Conservation (phyloP, 352 stramenopile species). For the Globisporangium canariense region DNA sequence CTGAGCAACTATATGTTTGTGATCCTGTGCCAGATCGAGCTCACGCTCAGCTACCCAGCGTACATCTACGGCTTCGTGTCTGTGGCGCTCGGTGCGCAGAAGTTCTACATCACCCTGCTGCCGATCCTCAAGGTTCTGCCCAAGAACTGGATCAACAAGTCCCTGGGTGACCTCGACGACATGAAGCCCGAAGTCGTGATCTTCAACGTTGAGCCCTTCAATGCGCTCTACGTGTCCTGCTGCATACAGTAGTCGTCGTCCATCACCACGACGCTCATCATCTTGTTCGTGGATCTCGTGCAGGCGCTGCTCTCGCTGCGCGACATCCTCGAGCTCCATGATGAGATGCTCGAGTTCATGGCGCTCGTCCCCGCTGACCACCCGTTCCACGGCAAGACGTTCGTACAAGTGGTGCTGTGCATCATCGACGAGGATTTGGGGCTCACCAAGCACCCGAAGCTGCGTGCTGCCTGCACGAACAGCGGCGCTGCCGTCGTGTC, state of each 20-base stretch:
- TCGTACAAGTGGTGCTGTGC: no score
- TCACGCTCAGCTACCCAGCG: slow-evolving; percentile 40
- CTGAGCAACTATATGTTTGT: slow-evolving; percentile 26
- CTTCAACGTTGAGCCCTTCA: slow-evolving; percentile 54
- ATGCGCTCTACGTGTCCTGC: slow-evolving; percentile 41
- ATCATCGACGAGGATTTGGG: no score
- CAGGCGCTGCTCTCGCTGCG: no score
- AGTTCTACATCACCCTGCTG: slow-evolving; percentile 28
- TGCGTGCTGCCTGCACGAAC: no score
- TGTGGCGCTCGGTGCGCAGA: slow-evolving; percentile 22
- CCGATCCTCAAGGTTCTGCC: slow-evolving; percentile 34
- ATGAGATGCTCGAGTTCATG: no score
- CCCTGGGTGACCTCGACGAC: slow-evolving; percentile 22
- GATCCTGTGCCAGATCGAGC: slow-evolving; percentile 27
- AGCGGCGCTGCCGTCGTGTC: no score
- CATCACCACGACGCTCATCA: slow-evolving; percentile 13
- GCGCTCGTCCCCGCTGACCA: no score
- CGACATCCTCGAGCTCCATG: no score
- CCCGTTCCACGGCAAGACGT: no score
- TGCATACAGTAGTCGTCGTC: slow-evolving; percentile 33
- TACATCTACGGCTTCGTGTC: slow-evolving; percentile 37
- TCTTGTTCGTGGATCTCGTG: no score
- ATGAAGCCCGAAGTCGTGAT: slow-evolving; percentile 39
- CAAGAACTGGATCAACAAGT: slow-evolving; percentile 35
- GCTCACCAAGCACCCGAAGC: no score